Percentiles rank a stretch among this genome's conserved stretches.
These are phyloP conservation scores for Bocquillonia castaneifolia DNA, from an alignment of 441 rosid species.

Conservation along the genomic window DNA sequence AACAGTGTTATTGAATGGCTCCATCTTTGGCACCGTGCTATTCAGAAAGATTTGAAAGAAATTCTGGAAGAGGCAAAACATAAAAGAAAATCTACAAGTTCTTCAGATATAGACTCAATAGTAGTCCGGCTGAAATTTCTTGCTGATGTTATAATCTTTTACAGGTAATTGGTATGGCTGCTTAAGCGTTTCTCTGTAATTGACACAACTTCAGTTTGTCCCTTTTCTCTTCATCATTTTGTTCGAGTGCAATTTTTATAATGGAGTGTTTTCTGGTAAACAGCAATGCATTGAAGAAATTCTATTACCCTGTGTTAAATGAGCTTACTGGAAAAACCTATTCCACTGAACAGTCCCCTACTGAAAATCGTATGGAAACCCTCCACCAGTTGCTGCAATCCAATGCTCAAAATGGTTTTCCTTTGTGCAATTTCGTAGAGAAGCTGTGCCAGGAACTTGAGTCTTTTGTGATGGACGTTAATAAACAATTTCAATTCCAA, in stretches of 20 bases:
- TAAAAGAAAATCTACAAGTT: conserved; percentile 30
- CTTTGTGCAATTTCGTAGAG: conserved; percentile 33
- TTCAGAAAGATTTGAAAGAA: conserved; percentile 56
- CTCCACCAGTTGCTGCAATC: conserved; percentile 46
- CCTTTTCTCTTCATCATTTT: not conserved
- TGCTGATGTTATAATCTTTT: conserved; percentile 60
- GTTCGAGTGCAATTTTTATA: conserved; percentile 1
- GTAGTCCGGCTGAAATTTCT: conserved; percentile 57
- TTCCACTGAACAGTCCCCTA: conserved; percentile 27
- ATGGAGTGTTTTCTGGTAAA: conserved; percentile 21
- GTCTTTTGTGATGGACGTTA: conserved; percentile 34
- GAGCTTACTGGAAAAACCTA: conserved; percentile 30
- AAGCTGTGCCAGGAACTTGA: conserved; percentile 48
- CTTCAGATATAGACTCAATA: conserved; percentile 33
- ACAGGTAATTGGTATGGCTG: conserved; percentile 46
- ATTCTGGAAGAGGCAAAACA: conserved; percentile 43
- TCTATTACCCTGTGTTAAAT: conserved; percentile 43
- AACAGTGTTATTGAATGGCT: conserved; percentile 38
- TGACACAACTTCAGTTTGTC: not conserved
- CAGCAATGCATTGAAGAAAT: conserved; percentile 64
- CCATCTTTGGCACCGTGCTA: conserved; percentile 52
- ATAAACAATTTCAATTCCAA: conserved; percentile 39
- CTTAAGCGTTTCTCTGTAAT: conserved; percentile 7
- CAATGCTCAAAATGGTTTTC: conserved; percentile 25
- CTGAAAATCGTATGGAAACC: conserved; percentile 37